These are phyloP conservation scores for Ustilago xerochloae DNA, from an alignment of 1,284 basidiomycete species.

Conservation along the genomic window DNA sequence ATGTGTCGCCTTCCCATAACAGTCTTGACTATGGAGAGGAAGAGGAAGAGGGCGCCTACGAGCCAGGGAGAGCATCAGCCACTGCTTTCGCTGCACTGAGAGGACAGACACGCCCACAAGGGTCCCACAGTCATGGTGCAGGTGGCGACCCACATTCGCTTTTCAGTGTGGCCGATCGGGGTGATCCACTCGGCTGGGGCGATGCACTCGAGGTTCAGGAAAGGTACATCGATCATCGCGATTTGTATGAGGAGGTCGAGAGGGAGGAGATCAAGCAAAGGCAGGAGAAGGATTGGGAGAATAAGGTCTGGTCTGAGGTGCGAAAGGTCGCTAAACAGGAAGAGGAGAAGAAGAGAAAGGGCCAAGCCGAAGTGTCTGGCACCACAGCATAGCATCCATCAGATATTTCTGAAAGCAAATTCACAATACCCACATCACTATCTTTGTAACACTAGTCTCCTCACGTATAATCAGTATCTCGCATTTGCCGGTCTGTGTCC, in stretches of 20 bases:
- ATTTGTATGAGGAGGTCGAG: slow-evolving; percentile 41
- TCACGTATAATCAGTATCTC: too few species aligned
- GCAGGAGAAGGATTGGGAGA: slow-evolving; percentile 45
- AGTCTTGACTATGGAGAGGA: slow-evolving; percentile 20
- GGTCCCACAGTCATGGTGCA: slow-evolving; percentile 1
- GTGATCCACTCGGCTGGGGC: slow-evolving; percentile 56
- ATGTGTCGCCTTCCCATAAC: slow-evolving; percentile 18
- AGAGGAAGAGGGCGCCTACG: slow-evolving; percentile 34
- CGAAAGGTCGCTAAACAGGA: slow-evolving; percentile 40
- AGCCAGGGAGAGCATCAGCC: slow-evolving; percentile 32
- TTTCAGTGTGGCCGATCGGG: slow-evolving; percentile 57
- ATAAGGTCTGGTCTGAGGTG: slow-evolving; percentile 39
- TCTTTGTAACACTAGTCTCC: slow-evolving; percentile 21
- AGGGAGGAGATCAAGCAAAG: slow-evolving; percentile 34
- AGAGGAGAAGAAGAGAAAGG: slow-evolving; percentile 17
- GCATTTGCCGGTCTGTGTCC: too few species aligned
- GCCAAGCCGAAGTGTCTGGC: background rate
- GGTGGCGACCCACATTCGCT: slow-evolving; percentile 53
- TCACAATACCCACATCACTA: background rate
- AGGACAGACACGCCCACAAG: slow-evolving; percentile 7
- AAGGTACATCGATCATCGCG: slow-evolving; percentile 53
- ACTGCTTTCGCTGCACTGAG: slow-evolving; percentile 36
- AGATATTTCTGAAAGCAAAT: background rate
- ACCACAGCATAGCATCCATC: slow-evolving; percentile 9
- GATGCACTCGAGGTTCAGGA: slow-evolving; percentile 60